Conservation (phyloP, 768 basidiomycete species). For the Tricholoma flavovirens region DNA sequence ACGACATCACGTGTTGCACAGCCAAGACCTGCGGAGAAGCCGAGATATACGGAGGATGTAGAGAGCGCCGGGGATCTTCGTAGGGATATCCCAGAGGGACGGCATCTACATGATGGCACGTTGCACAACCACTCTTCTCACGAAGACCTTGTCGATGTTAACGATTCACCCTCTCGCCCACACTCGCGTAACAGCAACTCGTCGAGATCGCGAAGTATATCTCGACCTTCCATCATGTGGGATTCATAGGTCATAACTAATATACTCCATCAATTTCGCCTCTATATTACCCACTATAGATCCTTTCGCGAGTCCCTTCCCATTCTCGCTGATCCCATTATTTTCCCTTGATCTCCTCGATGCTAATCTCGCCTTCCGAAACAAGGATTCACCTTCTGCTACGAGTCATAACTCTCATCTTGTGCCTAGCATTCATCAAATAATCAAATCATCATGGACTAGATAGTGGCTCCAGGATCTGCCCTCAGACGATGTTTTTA, state of each 20-base stretch:
- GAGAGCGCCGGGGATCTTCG: slow-evolving; percentile 24
- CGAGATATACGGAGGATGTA: slow-evolving; percentile 29
- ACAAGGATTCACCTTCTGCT: background rate
- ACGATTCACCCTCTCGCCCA: slow-evolving; percentile 20
- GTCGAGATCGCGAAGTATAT: slow-evolving; percentile 17
- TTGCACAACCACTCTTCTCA: slow-evolving; percentile 13
- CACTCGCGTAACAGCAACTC: slow-evolving; percentile 20
- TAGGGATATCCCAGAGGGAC: slow-evolving; percentile 5
- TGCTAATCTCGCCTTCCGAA: background rate
- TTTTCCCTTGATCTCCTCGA: too few relatives aligned
- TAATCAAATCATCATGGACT: background rate
- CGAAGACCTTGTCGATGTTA: slow-evolving; percentile 15
- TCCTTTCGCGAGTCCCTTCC: background rate
- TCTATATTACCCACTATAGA: slow-evolving; percentile 10
- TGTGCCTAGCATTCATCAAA: background rate
- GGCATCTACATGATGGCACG: slow-evolving; percentile 8
- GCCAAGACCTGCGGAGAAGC: slow-evolving; percentile 38
- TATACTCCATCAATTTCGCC: slow-evolving; percentile 3
- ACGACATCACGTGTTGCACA: slow-evolving; percentile 18
- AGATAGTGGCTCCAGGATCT: background rate
- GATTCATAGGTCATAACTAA: slow-evolving; percentile 8
- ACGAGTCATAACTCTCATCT: background rate
- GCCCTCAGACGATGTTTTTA: slow-evolving; percentile 1
- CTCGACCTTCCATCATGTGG: slow-evolving; percentile 15
- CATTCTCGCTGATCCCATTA: background rate